Base-by-base conservation (phyloP, 768 basidiomycete genomes). In the Leccinum subtestaceum region DNA sequence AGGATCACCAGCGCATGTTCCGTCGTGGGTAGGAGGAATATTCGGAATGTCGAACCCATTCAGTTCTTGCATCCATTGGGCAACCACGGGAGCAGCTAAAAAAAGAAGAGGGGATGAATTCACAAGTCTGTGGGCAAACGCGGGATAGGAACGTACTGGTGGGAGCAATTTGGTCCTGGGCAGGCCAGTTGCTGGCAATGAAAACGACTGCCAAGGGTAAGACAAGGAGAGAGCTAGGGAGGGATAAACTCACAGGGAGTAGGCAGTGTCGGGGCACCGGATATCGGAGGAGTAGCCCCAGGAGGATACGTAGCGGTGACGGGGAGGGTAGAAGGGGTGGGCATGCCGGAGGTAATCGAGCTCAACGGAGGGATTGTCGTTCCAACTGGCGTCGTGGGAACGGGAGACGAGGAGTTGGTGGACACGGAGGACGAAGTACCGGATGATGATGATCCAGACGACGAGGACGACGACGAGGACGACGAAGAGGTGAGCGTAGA, bases 61-160 rank as follows among this genome's bases (percentile, higher is more conserved):
- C 25, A 95, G 78, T 67, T 93, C 89, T 65, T 82, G 78, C 83
- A 93, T 75, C 92, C 92, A 94, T 60, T 77, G 66, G 36, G 79
- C 61, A n/a, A 94, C 89, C 59, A 91, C 81, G 2, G 76, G 65
- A 23, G 59, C 17, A 12, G 27, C 60, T 63, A 23, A 19, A n/a
- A 11, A 19, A 21, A n/a, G 55, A 5, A 4, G 25, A 12, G 5
- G 21, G 12, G 4, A n/a, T 56, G 11, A 53, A 53, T 13, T 3
- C 9, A 51, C 8, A 29, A 5, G 11, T 21, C 1, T 1, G 23
- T n/a, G 1, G 38, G 19, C 2, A 2, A 45, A 43, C 12, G n/a
- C 10, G 2, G 38, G 17, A 19, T 10, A 29, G 1, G 5, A n/a
- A 71, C 79, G 32, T 63, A 88, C 88, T 77, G 11, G 85, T 84